Evolutionary conservation across 352 stramenopile genomes (phyloP).

Genomic region (Globisporangium solare): DNA sequence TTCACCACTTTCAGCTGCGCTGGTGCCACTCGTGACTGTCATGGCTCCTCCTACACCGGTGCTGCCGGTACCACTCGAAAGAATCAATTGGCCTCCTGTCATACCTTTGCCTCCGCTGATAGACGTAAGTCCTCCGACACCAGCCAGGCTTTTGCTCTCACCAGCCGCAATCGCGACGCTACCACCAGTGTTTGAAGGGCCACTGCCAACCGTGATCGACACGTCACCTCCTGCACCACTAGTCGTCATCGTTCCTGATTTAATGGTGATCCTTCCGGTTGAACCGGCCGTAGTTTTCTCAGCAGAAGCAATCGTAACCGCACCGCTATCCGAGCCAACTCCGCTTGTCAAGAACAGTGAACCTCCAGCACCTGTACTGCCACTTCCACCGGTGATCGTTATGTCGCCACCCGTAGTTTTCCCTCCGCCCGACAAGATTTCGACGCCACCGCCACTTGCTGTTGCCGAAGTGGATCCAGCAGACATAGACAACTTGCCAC

Average conservation of each 20-base stretch:
- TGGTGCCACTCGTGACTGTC: constrained; percentile 35
- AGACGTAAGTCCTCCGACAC: constrained; percentile 12
- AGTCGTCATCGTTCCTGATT: constrained; percentile 20
- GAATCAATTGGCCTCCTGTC: constrained; percentile 27
- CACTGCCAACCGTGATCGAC: constrained; percentile 25
- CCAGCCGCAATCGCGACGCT: constrained; percentile 32
- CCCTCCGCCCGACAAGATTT: constrained; percentile 29
- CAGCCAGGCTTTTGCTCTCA: constrained; percentile 23
- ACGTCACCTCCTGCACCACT: constrained; percentile 29
- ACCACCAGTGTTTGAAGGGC: constrained; percentile 24
- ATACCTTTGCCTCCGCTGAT: constrained; percentile 24
- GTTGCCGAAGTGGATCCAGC: constrained; percentile 23
- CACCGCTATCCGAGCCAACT: constrained; percentile 29
- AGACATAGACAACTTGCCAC: constrained; percentile 31
- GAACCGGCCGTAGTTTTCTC: constrained; percentile 22
- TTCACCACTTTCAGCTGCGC: constrained; percentile 16
- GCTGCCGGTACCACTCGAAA: constrained; percentile 32
- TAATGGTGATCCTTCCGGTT: constrained; percentile 26
- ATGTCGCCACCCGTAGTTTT: constrained; percentile 25
- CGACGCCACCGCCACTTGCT: constrained; percentile 22
- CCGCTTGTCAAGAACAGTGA: constrained; percentile 33
- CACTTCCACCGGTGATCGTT: constrained; percentile 5
- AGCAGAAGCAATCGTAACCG: constrained; percentile 26
- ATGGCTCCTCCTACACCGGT: constrained; percentile 37
- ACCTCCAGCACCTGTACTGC: constrained; percentile 21